phyloP scores from a whole-genome alignment of 495 filamentous ascomycete species.

The Pyronema domesticum region DNA sequence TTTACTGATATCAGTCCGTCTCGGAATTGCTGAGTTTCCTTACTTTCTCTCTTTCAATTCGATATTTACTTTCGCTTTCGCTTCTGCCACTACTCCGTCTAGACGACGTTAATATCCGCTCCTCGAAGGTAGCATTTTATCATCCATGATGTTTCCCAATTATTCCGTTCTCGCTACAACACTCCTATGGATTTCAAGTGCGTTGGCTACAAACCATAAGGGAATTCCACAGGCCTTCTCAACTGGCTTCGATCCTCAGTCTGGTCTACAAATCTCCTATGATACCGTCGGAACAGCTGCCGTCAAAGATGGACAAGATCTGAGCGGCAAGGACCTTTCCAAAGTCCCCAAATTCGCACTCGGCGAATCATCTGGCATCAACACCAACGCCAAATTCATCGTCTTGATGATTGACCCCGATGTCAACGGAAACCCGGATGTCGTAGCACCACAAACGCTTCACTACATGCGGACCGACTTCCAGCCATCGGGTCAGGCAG shows the following conservation, averaged over 20 bases:
- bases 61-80: slow-evolving; percentile 7
- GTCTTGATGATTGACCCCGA: slow-evolving; percentile 21
- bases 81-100: slow-evolving; percentile 11
- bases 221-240: slow-evolving; percentile 14
- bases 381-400: slow-evolving; percentile 13
- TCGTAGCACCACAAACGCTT: slow-evolving; percentile 7
- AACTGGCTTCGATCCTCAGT: slow-evolving; percentile 7
- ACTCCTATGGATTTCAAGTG: slow-evolving; percentile 11
- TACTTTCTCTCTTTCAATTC: slow-evolving; percentile 2
- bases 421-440: slow-evolving; percentile 4
- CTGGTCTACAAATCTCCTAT: slow-evolving; percentile 7
- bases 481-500: slow-evolving; percentile 3
- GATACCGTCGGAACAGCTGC: not conserved
- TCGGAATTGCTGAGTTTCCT: too few species aligned
- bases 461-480: slow-evolving; percentile 18
- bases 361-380: slow-evolving; percentile 19
- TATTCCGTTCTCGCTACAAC: slow-evolving; percentile 5
- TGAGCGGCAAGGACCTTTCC: not conserved
- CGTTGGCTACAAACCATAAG: slow-evolving; percentile 6
- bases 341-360: slow-evolving; percentile 15
- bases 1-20: too few species aligned
- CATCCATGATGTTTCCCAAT: slow-evolving; percentile 14
- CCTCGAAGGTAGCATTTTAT: slow-evolving; percentile 8
- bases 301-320: slow-evolving; percentile 11
- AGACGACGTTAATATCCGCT: slow-evolving; percentile 9